Percentiles rank a stretch among this genome's conserved stretches.
phyloP scores from a whole-genome alignment of 345 rosid species.

The Isatis tinctoria region DNA sequence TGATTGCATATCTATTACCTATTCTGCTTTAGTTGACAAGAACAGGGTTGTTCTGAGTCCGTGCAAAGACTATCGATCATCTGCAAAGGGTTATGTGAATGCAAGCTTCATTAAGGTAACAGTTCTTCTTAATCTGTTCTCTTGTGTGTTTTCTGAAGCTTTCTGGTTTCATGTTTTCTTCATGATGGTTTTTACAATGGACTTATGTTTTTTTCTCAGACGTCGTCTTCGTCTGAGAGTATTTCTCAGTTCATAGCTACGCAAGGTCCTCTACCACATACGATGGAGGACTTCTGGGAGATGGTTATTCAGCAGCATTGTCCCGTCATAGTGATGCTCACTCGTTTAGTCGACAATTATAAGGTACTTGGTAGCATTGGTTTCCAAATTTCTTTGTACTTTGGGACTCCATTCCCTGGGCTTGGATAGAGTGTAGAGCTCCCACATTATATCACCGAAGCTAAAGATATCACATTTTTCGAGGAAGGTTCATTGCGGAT shows the following conservation, averaged over 20 bases:
- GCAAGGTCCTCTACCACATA: conserved; percentile 76
- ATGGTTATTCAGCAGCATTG: conserved; percentile 76
- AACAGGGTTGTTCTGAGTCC: conserved; percentile 67
- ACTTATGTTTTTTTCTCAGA: conserved; percentile 37
- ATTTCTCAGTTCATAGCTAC: conserved; percentile 80
- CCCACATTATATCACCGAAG: no score
- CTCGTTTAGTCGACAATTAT: conserved; percentile 71
- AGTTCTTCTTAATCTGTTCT: background rate
- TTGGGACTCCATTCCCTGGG: no score
- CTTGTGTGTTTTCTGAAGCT: background rate
- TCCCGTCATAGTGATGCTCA: conserved; percentile 84
- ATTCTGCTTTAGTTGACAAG: conserved; percentile 49
- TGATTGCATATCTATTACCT: background rate
- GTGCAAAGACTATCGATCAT: conserved; percentile 57
- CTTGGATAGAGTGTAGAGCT: no score
- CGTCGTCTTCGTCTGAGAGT: conserved; percentile 53
- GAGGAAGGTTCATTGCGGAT: no score
- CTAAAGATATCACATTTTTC: no score
- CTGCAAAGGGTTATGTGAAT: conserved; percentile 76
- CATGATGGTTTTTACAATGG: background rate
- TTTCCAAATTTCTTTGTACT: background rate
- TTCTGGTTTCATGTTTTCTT: background rate
- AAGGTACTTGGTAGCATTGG: conserved; percentile 36
- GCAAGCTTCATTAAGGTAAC: conserved; percentile 74
- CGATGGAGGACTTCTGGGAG: conserved; percentile 95